These are phyloP conservation scores for Massarina eburnea DNA, from an alignment of 2,329 filamentous ascomycete species.

Conservation along the genomic window DNA sequence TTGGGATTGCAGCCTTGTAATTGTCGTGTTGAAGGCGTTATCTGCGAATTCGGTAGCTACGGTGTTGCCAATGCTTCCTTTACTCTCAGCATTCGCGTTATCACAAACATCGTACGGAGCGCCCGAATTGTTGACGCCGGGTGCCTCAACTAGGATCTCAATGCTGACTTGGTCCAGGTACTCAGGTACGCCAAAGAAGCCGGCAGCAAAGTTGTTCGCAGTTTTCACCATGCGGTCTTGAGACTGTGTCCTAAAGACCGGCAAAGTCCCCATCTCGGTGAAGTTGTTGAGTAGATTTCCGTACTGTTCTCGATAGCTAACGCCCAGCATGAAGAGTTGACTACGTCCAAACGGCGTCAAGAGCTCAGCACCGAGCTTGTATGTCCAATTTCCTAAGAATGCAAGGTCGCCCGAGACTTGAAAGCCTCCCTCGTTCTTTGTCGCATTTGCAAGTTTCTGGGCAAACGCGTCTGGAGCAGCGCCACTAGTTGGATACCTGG, in stretches of 20 bases:
- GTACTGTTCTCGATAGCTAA: constrained; percentile 47
- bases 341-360: constrained; percentile 34
- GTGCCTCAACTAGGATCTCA: constrained; percentile 31
- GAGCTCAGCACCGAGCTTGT: constrained; percentile 33
- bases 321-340: constrained; percentile 46
- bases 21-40: constrained; percentile 31
- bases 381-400: constrained; percentile 29
- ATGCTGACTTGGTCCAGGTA: constrained; percentile 32
- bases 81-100: constrained; percentile 30
- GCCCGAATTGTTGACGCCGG: constrained; percentile 30
- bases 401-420: constrained; percentile 28
- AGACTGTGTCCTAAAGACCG: constrained; percentile 39
- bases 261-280: constrained; percentile 38
- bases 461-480: constrained; percentile 28
- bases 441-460: constrained; percentile 27
- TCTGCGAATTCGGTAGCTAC: constrained; percentile 24
- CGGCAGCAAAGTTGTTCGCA: constrained; percentile 35
- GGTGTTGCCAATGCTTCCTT: constrained; percentile 29
- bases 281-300: constrained; percentile 50
- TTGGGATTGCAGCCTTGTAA: constrained; percentile 31
- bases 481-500: constrained; percentile 31
- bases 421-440: constrained; percentile 22
- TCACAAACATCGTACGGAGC: constrained; percentile 33
- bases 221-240: constrained; percentile 39
- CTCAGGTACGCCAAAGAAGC: constrained; percentile 36